Evolutionary conservation across 441 rosid genomes (phyloP), one percentile per base, ranked within the genome.

Genomic region (Manihot esculenta): DNA sequence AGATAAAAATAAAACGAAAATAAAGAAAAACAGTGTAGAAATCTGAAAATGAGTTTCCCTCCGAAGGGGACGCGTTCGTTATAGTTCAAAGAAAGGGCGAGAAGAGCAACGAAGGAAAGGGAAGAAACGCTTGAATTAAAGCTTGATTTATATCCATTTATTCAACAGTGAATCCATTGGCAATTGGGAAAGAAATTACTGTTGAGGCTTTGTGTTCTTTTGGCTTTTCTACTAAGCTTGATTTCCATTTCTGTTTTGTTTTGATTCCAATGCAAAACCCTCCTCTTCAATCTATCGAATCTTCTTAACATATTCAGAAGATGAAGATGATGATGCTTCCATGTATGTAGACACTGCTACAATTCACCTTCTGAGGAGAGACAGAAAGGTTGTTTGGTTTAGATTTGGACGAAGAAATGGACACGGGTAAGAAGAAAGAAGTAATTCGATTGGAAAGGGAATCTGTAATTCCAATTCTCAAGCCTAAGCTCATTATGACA

Each of bases 401-500:
- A 14, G 44, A n/a, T n/a, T 44, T 50, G 41, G 21, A 65, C 30
- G 47, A 50, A 53, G 51, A 63, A 30, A 65, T 57, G 71, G 58
- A 60, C 33, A 49, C 61, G 45, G 76, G 62, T 61, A 84, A 83
- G 79, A 87, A 85, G 75, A 86, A 77, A 61, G 97, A 94, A 57
- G 83, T 92, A 5, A 92, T 94, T 64, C 86, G 87, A 20, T 74
- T 94, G 69, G 97, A 94, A 74, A 88, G 89, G 74, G 99, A 92
- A 81, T 89, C 97, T 48, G 97, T 94, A 18, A 92, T 94, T 30
- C 97, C 99, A 42, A 71, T 90, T 80, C 90, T 92, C 66, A 94
- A 92, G 64, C 96, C 90, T 33, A 90, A 82, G 84, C 91, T 94
- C 74, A 77, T 88, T 74, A 84, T 83, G 85, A 80, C 90, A 64